Percentiles rank a stretch among this genome's conserved stretches.
These are phyloP conservation scores for Waltergamsia citrina DNA, from an alignment of 2,329 filamentous ascomycete species.

Conservation along the genomic window DNA sequence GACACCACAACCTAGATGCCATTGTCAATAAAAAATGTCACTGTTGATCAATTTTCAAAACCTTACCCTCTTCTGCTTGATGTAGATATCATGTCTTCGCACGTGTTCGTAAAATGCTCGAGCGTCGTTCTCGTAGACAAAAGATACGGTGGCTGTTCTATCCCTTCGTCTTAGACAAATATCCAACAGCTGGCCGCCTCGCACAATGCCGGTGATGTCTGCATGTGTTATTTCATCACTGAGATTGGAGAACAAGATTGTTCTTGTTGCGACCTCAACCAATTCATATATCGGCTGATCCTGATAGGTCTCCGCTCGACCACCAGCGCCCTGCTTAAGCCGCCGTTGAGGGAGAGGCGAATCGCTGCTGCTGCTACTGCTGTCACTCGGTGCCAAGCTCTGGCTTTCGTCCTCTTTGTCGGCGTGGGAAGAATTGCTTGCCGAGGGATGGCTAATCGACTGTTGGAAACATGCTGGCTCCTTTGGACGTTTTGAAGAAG, in stretches of 20 bases:
- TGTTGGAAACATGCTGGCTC: too few relatives aligned
- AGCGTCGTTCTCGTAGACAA: slow-evolving; percentile 55
- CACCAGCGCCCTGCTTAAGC: too few relatives aligned
- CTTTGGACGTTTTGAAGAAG: too few relatives aligned
- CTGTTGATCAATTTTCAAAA: not conserved
- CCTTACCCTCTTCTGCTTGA: slow-evolving; percentile 58
- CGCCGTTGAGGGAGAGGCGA: too few relatives aligned
- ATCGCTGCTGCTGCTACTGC: too few relatives aligned
- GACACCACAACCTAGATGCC: slow-evolving; percentile 21
- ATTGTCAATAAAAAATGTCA: slow-evolving; percentile 21
- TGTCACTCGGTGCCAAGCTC: too few relatives aligned
- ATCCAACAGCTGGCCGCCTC: slow-evolving; percentile 63
- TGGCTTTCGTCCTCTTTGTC: too few relatives aligned
- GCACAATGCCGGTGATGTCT: slow-evolving; percentile 55
- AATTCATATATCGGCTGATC: too few relatives aligned
- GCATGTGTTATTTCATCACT: slow-evolving; percentile 51
- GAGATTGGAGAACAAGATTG: slow-evolving; percentile 54
- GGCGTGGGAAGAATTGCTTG: too few relatives aligned
- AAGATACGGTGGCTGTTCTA: slow-evolving; percentile 56
- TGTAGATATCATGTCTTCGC: slow-evolving; percentile 56
- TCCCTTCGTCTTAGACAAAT: slow-evolving; percentile 53
- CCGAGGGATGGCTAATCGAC: too few relatives aligned
- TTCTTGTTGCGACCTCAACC: slow-evolving; percentile 39
- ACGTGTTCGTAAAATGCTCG: slow-evolving; percentile 54
- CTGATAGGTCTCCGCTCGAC: too few relatives aligned